Conservation (phyloP, 164 flowering plant genomes). For the Nelumbo lutea region DNA sequence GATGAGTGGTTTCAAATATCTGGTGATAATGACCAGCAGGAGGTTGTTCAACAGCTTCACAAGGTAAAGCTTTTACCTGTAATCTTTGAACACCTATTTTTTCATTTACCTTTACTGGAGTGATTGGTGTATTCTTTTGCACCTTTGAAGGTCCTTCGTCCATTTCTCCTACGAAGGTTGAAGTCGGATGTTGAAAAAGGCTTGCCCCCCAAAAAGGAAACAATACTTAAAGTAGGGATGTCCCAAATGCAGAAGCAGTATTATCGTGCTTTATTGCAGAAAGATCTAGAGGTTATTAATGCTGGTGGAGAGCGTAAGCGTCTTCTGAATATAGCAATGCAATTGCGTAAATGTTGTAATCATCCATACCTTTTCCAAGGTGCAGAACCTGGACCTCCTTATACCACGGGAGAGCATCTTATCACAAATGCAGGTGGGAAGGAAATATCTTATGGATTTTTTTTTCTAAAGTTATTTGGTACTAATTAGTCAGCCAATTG, state of each 20-base stretch:
- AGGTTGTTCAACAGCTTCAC: slow-evolving; percentile 97
- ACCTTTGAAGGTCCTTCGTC: slow-evolving; percentile 74
- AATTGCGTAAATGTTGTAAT: slow-evolving; percentile 95
- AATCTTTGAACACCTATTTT: not conserved
- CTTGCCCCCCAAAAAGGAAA: slow-evolving; percentile 97
- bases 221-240: slow-evolving; percentile 99
- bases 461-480: not conserved
- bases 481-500: not conserved
- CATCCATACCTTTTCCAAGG: slow-evolving; percentile 99
- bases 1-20: slow-evolving; percentile 99
- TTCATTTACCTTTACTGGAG: not conserved
- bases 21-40: slow-evolving; percentile 96
- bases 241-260: slow-evolving; percentile 95
- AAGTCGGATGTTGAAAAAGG: slow-evolving; percentile 99
- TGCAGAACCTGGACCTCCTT: slow-evolving; percentile 99
- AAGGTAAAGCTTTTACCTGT: slow-evolving; percentile 48
- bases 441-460: slow-evolving; percentile 4
- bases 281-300: slow-evolving; percentile 98
- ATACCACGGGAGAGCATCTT: slow-evolving; percentile 94
- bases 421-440: slow-evolving; percentile 78
- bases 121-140: not conserved
- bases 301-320: slow-evolving; percentile 99
- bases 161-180: slow-evolving; percentile 93
- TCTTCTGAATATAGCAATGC: slow-evolving; percentile 96
- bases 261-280: slow-evolving; percentile 85